Base-by-base conservation (phyloP, 495 filamentous ascomycete genomes). In the Hyaloscypha hepaticicola region DNA sequence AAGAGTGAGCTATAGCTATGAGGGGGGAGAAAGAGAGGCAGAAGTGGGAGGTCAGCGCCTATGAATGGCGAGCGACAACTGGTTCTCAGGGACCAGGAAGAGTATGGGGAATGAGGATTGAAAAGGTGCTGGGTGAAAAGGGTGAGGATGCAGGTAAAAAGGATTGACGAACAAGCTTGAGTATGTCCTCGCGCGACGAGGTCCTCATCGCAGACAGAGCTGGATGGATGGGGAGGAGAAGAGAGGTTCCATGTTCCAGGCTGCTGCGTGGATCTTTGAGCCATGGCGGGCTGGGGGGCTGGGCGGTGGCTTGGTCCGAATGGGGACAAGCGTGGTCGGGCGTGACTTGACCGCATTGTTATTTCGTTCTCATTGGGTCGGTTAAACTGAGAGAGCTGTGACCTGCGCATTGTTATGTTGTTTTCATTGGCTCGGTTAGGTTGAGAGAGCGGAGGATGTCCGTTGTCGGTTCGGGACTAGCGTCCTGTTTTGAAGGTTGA, bases 131-230 rank as follows among this genome's bases (percentile, higher is more conserved):
- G 65, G 67, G 72, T 71, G 68, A 64, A 65, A 68, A 62, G 66
- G 60, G 64, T 60, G 50, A 51, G 53, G 64, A 67, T 60, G 65
- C 65, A 72, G 55, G 66, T 60, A 62, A 68, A 67, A 75, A 68
- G 71, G 61, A 58, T 71, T 26, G 62, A 69, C 68, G 66, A 74
- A 74, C 69, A 73, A 65, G 65, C 67, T 68, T 67, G 66, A 63
- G 57, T 63, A 66, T 24, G 50, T 62, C 48, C 25, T 45, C 25
- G 14, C 29, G 57, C 27, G 41, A 59, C 28, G 65, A 45, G 41
- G 27, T 60, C 51, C 63, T 60, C 67, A 57, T 66, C 61, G 34
- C 60, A 70, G 31, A 48, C 55, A 28, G 64, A 69, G 61, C 49
- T 65, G 73, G 48, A 68, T 64, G 66, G 63, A 53, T 65, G 60